phyloP scores from a whole-genome alignment of 371 early-diverging fungal species.

The Apophysomyces sp. region DNA sequence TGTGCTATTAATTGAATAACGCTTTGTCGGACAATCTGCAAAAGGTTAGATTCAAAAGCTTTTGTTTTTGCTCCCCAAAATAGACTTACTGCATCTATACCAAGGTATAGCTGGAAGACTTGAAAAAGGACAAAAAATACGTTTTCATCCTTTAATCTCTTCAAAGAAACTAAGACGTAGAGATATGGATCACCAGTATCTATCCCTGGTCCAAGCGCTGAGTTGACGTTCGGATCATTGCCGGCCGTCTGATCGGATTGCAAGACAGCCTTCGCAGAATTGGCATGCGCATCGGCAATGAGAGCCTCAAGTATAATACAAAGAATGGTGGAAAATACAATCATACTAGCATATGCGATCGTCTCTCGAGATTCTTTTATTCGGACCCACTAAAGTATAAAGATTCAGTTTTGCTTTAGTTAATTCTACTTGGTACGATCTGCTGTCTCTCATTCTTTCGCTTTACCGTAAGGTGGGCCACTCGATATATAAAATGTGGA shows the following conservation, averaged over 20 bases:
- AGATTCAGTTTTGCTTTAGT: not conserved
- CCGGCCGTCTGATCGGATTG: constrained; percentile 10
- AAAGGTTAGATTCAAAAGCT: not conserved
- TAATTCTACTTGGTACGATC: not conserved
- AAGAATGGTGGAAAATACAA: constrained; percentile 28
- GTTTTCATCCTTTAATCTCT: constrained; percentile 47
- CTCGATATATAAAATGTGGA: not conserved
- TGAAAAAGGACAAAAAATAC: constrained; percentile 46
- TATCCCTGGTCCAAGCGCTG: constrained; percentile 8
- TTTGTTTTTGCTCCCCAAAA: not conserved
- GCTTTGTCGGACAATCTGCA: constrained; percentile 48
- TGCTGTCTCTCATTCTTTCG: not conserved
- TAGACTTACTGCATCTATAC: constrained; percentile 47
- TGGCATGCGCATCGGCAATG: constrained; percentile 30
- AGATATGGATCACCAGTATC: constrained; percentile 14
- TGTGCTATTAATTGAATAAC: constrained; percentile 50
- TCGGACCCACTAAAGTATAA: constrained; percentile 16
- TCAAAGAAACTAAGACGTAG: constrained; percentile 17
- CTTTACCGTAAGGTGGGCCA: constrained; percentile 9
- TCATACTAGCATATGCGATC: constrained; percentile 18
- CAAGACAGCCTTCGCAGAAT: constrained; percentile 20
- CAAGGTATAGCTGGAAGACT: constrained; percentile 45
- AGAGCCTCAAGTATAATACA: constrained; percentile 41
- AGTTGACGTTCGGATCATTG: constrained; percentile 2
- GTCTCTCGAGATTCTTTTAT: constrained; percentile 35